Conservation (phyloP, 495 filamentous ascomycete genomes). For the Penicillium taxi region DNA sequence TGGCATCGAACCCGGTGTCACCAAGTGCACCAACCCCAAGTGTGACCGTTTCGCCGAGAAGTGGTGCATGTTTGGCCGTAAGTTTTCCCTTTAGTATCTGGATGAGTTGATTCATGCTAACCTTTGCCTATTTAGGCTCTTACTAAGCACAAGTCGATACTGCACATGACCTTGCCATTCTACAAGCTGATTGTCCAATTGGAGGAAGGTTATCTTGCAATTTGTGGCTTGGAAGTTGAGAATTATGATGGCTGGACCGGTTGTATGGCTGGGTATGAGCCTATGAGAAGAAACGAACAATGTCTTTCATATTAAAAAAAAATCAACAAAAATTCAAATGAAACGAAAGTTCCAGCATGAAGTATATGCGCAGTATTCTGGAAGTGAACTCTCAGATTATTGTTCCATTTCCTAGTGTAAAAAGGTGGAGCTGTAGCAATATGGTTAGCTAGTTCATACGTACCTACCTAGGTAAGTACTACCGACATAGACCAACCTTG, state of each 20-base stretch:
- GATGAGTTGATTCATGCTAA: slow-evolving; percentile 1
- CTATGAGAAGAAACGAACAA: slow-evolving; percentile 16
- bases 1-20: slow-evolving; percentile 66
- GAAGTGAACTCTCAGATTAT: no score
- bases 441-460: neutral
- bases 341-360: no score
- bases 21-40: slow-evolving; percentile 83
- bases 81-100: neutral
- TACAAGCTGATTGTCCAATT: no score
- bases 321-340: slow-evolving; percentile 2
- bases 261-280: slow-evolving; percentile 5
- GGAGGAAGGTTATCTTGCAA: slow-evolving; percentile 4
- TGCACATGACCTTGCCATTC: no score
- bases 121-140: slow-evolving; percentile 8
- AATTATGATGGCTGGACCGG: slow-evolving; percentile 1
- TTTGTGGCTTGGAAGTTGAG: slow-evolving; percentile 4
- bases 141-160: no score
- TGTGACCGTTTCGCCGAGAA: slow-evolving; percentile 64
- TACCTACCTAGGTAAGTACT: neutral
- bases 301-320: slow-evolving; percentile 16
- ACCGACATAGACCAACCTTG: slow-evolving; percentile 1
- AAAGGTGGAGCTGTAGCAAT: neutral
- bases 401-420: neutral
- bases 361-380: no score
- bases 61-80: slow-evolving; percentile 82